Conservation (phyloP, 768 basidiomycete species). For the Hygrocybe punicea region DNA sequence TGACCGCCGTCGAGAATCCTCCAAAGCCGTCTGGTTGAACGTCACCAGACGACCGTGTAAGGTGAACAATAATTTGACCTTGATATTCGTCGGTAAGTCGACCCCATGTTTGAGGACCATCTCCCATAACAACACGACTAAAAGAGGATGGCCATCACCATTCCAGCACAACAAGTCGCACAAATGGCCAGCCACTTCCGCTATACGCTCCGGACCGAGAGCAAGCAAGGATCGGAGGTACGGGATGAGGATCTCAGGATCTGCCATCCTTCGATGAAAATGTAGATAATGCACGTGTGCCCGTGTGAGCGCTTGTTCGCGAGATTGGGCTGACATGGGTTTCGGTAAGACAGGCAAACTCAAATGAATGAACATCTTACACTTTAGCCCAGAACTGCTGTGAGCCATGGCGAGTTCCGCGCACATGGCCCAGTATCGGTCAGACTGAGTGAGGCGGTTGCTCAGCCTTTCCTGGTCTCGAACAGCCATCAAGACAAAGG, state of each 20-base stretch:
- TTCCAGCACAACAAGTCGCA: neutral
- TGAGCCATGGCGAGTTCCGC: conserved; percentile 37
- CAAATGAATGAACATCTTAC: conserved; percentile 13
- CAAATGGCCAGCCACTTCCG: neutral
- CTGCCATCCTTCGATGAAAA: neutral
- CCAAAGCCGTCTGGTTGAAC: conserved; percentile 7
- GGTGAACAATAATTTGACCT: neutral
- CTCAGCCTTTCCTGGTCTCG: conserved; percentile 2
- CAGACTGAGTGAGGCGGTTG: conserved; percentile 32
- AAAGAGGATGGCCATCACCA: neutral
- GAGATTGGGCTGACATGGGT: neutral
- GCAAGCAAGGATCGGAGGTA: neutral
- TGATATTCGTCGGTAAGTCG: neutral
- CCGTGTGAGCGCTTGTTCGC: neutral
- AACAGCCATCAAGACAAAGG: conserved; percentile 22
- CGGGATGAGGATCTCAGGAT: neutral
- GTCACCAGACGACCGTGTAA: neutral
- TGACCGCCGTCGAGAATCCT: no score
- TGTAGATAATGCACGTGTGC: neutral
- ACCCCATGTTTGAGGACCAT: neutral
- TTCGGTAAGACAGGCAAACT: conserved; percentile 17
- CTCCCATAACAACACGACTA: neutral
- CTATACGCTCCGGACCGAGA: neutral
- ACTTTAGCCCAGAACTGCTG: conserved; percentile 3
- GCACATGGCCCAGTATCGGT: conserved; percentile 63